Conservation (phyloP, 2,329 filamentous ascomycete genomes). For the Xylaria hypoxylon region DNA sequence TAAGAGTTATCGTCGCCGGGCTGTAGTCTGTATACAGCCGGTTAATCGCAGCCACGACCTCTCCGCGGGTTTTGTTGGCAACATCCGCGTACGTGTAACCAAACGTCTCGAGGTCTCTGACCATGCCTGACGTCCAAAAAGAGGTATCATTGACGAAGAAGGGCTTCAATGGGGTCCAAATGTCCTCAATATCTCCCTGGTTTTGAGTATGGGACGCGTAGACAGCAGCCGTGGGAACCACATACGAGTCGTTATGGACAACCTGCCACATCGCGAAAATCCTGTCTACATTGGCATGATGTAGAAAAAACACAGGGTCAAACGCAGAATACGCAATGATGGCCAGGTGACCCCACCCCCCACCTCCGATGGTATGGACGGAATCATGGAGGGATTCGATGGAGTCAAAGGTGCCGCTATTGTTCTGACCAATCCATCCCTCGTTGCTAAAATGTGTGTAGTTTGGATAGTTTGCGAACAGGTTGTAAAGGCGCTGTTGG, state of each 20-base stretch:
- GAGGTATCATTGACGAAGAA: slow-evolving; percentile 72
- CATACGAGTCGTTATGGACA: slow-evolving; percentile 75
- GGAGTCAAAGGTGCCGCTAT: slow-evolving; percentile 68
- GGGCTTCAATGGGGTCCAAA: slow-evolving; percentile 71
- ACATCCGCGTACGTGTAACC: slow-evolving; percentile 82
- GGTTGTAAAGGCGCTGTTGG: slow-evolving; percentile 73
- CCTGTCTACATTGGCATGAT: slow-evolving; percentile 81
- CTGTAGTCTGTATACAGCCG: slow-evolving; percentile 67
- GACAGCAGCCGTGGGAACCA: slow-evolving; percentile 66
- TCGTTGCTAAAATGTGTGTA: slow-evolving; percentile 78
- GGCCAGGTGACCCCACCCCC: slow-evolving; percentile 72
- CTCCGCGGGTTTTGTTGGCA: slow-evolving; percentile 54
- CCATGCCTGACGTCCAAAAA: slow-evolving; percentile 75
- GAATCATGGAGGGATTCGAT: slow-evolving; percentile 73
- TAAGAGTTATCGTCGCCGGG: slow-evolving; percentile 51
- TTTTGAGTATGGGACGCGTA: slow-evolving; percentile 71
- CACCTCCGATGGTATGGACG: slow-evolving; percentile 67
- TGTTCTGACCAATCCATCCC: slow-evolving; percentile 63
- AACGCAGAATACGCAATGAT: slow-evolving; percentile 79
- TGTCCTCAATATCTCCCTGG: slow-evolving; percentile 65
- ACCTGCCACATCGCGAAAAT: slow-evolving; percentile 82
- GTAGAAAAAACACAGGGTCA: slow-evolving; percentile 83
- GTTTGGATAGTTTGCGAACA: slow-evolving; percentile 75
- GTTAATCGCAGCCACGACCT: slow-evolving; percentile 68
- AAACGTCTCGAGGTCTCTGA: slow-evolving; percentile 70